Evolutionary conservation across 352 stramenopile species (phyloP).

Genomic region (Pythium sp.): DNA sequence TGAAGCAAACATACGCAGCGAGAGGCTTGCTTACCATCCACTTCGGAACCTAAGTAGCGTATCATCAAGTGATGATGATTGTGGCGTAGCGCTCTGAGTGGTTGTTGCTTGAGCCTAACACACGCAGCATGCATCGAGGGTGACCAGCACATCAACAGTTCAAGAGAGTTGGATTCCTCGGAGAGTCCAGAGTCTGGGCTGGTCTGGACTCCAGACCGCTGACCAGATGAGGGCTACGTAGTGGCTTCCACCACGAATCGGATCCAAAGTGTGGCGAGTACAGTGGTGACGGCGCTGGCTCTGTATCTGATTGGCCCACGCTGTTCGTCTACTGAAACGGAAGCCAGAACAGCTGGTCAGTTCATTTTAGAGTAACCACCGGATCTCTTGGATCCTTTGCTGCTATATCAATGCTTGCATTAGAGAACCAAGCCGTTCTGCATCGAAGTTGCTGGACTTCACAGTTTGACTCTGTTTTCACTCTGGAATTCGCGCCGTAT

Average conservation of each 20-base stretch:
- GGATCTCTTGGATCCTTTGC: background rate
- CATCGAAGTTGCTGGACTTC: background rate
- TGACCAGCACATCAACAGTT: background rate
- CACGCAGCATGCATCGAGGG: background rate
- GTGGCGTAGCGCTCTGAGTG: background rate
- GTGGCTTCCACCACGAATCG: background rate
- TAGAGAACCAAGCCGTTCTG: background rate
- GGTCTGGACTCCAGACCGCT: background rate
- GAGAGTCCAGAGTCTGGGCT: background rate
- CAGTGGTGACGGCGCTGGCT: background rate
- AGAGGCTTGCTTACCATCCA: no score
- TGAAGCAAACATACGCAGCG: no score
- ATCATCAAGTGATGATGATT: background rate
- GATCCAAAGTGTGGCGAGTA: background rate
- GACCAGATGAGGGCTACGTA: background rate
- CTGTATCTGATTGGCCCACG: background rate
- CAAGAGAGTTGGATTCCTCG: background rate
- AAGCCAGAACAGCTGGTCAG: background rate
- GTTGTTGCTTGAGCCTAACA: background rate
- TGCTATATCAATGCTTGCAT: background rate
- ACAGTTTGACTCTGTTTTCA: background rate
- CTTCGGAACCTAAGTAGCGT: background rate
- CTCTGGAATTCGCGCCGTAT: background rate
- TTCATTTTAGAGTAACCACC: background rate
- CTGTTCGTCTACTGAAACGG: background rate